Percentiles rank a stretch among this genome's conserved stretches.
These are phyloP conservation scores for Ceratobasidium sp. DNA, from an alignment of 1,284 basidiomycete genomes.

Conservation along the genomic window DNA sequence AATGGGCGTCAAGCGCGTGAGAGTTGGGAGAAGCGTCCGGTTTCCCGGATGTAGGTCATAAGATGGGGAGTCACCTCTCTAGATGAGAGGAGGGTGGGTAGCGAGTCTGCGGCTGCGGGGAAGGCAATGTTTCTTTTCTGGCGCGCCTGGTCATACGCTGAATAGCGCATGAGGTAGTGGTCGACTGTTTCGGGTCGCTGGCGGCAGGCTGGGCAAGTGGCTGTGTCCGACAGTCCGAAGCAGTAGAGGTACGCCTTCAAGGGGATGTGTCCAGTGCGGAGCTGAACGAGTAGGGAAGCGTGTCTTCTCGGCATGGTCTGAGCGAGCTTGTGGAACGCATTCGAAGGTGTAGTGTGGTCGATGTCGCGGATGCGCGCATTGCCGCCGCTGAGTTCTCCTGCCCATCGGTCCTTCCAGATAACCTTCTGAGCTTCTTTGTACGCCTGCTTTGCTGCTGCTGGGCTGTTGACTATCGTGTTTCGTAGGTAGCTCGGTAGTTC, in stretches of 20 bases:
- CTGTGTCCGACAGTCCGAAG: background rate
- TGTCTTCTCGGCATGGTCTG: background rate
- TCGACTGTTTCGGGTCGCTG: background rate
- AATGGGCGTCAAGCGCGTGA: background rate
- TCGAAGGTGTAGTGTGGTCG: background rate
- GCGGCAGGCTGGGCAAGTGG: constrained; percentile 10
- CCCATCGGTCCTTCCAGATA: background rate
- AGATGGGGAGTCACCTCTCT: constrained; percentile 1
- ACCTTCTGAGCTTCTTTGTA: background rate
- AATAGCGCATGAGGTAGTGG: constrained; percentile 22
- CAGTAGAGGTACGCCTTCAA: background rate
- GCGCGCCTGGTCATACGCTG: background rate
- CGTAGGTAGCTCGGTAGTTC: constrained; percentile 45
- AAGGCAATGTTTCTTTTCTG: background rate
- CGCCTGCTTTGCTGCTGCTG: background rate
- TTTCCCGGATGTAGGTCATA: constrained; percentile 8
- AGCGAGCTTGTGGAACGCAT: background rate
- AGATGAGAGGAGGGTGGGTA: background rate
- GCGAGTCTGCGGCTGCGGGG: background rate
- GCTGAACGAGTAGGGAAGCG: background rate
- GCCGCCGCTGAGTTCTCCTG: background rate
- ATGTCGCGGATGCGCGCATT: background rate
- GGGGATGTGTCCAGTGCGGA: constrained; percentile 12
- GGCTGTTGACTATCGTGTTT: background rate
- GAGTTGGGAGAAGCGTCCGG: background rate